Conservation (phyloP, 2,329 filamentous ascomycete genomes). For the Metarhizium album region DNA sequence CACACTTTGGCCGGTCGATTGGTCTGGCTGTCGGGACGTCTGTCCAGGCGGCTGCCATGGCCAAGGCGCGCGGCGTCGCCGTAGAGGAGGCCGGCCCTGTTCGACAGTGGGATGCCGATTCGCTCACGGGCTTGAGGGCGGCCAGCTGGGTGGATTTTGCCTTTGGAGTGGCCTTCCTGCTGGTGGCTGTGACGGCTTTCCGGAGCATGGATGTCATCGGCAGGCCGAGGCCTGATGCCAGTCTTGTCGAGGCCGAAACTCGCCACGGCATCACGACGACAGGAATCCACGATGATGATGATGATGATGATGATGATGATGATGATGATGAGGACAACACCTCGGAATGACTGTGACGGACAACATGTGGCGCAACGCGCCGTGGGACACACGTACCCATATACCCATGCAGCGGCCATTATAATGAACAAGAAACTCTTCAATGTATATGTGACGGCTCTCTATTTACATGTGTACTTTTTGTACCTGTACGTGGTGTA, state of each 20-base stretch:
- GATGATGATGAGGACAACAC: too few relatives aligned
- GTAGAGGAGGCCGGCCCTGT: conserved; percentile 34
- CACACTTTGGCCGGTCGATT: conserved; percentile 55
- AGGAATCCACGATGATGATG: not conserved
- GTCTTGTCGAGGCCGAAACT: conserved; percentile 6
- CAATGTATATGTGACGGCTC: too few relatives aligned
- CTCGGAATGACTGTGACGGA: not conserved
- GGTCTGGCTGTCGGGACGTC: conserved; percentile 55
- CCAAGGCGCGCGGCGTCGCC: conserved; percentile 30
- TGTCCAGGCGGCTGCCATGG: conserved; percentile 52
- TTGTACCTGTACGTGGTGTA: too few relatives aligned
- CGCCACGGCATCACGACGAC: not conserved
- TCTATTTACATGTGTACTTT: too few relatives aligned
- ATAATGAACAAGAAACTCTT: not conserved
- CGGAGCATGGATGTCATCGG: conserved; percentile 43
- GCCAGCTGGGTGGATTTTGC: conserved; percentile 43
- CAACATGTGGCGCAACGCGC: not conserved
- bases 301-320: too few relatives aligned
- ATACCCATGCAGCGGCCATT: not conserved
- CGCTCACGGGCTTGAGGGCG: conserved; percentile 36
- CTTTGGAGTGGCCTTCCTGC: conserved; percentile 31
- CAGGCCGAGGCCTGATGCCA: conserved; percentile 15
- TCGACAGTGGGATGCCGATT: conserved; percentile 31
- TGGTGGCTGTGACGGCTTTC: conserved; percentile 36
- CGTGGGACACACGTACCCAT: not conserved